Evolutionary conservation across 495 filamentous ascomycete genomes (phyloP).

Genomic region (Aeminium ludgeri): DNA sequence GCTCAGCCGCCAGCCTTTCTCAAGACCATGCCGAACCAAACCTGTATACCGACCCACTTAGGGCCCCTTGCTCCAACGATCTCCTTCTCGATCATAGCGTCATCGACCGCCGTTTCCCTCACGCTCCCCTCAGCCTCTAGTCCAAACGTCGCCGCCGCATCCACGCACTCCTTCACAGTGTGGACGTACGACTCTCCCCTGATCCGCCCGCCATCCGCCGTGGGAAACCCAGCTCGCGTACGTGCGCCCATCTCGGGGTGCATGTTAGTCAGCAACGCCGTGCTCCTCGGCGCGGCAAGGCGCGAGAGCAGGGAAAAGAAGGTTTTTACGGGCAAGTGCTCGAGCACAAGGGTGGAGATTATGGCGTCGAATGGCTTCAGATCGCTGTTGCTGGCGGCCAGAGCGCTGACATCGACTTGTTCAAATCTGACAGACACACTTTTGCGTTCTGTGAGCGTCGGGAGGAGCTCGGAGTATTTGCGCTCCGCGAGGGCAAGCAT

Average conservation of each 20-base stretch:
- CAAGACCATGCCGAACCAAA: constrained; percentile 49
- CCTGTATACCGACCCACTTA: constrained; percentile 52
- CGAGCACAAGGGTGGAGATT: constrained; percentile 51
- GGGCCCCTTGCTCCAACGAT: constrained; percentile 38
- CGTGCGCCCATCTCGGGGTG: constrained; percentile 49
- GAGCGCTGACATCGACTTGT: neutral
- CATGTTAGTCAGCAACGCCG: constrained; percentile 56
- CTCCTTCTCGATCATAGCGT: constrained; percentile 26
- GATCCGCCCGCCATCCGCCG: constrained; percentile 39
- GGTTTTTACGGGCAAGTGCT: constrained; percentile 41
- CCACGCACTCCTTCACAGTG: constrained; percentile 35
- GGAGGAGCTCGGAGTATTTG: constrained; percentile 10
- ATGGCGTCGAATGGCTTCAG: constrained; percentile 22
- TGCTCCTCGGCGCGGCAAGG: constrained; percentile 34
- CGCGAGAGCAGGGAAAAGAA: constrained; percentile 39
- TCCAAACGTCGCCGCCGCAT: constrained; percentile 35
- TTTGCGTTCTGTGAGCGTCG: no score
- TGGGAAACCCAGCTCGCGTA: constrained; percentile 50
- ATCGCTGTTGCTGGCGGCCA: no score
- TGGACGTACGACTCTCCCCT: constrained; percentile 46
- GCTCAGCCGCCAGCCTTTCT: constrained; percentile 21
- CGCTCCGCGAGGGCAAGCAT: constrained; percentile 40
- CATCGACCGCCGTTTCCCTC: constrained; percentile 35
- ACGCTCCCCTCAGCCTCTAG: constrained; percentile 32
- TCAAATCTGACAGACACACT: neutral